Evolutionary conservation across 2,329 filamentous ascomycete genomes (phyloP), one percentile per base, ranked within the genome.

Genomic region (Pseudocercospora fijiensis): DNA sequence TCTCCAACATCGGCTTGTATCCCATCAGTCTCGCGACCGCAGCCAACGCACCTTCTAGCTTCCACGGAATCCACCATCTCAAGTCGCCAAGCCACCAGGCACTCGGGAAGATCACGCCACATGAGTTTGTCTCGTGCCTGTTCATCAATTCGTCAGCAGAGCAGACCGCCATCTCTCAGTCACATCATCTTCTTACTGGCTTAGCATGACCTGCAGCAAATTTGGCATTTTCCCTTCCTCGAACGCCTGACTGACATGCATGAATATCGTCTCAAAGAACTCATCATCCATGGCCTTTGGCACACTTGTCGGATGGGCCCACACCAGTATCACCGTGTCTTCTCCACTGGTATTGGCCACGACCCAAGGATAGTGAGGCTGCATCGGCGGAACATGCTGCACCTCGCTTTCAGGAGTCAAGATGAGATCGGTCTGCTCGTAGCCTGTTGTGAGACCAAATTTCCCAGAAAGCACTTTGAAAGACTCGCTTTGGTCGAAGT

Each of bases 31-130:
- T 41, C 47, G 45, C 58, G 11, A 60, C 37, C 26, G 26, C 18
- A 26, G 58, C 45, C 22, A 43, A 24, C 18, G n/a, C 47, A 9
- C 26, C 58, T 47, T 65, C 55, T 13, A 65, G 13, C 49, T 57
- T 63, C 60, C 60, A 63, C 2, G 63, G 63, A 11, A 65, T 45
- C 63, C 60, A 63, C 63, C 63, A 65, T 22, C 63, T 61, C 18
- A 65, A 26, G 10, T 52, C 18, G 1, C 63, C 60, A 5, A 65
- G 57, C 18, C 60, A 58, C 3, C 18, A 51, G 9, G 33, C 30
- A 20, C 57, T 43, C 6, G 63, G 60, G 1, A 65, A 56, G 1
- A 65, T 58, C 6, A 63, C 57, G n/a, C 28, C 43, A 10, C 51
- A n/a, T 9, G 60, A 63, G 18, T 55, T 56, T 6, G 60, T 56